phyloP scores from a whole-genome alignment of 1,139 yeast species.

The Hanseniaspora sp. region DNA sequence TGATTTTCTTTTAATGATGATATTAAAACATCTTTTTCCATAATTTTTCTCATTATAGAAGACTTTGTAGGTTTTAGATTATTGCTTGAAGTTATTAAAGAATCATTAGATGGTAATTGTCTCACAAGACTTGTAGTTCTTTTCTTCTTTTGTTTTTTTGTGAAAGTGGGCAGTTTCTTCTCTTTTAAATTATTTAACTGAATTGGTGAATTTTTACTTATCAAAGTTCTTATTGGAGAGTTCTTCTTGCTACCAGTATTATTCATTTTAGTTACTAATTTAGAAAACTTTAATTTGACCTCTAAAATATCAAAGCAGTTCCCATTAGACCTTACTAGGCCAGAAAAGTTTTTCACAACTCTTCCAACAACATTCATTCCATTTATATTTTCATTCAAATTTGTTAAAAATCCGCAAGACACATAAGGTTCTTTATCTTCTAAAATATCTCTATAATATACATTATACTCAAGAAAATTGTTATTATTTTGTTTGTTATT shows the following conservation, averaged over 20 bases:
- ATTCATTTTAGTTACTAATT: conserved; percentile 22
- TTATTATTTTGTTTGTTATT: background rate
- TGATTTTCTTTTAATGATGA: conserved; percentile 9
- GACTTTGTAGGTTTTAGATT: background rate
- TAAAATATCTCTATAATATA: conserved; percentile 60
- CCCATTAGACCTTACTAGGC: conserved; percentile 38
- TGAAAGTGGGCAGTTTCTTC: conserved; percentile 4
- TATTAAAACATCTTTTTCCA: conserved; percentile 10
- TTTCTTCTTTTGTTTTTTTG: conserved; percentile 16
- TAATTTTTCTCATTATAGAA: conserved; percentile 14
- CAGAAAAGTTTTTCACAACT: conserved; percentile 58
- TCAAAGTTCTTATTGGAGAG: conserved; percentile 5
- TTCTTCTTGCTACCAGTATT: background rate
- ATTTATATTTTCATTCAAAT: conserved; percentile 27
- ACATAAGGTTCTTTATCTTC: conserved; percentile 73
- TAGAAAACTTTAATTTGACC: conserved; percentile 47
- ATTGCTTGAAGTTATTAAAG: background rate
- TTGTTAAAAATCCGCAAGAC: conserved; percentile 54
- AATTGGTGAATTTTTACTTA: conserved; percentile 8
- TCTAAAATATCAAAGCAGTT: conserved; percentile 47
- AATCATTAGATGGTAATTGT: background rate
- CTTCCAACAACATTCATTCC: conserved; percentile 50
- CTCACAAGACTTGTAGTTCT: conserved; percentile 17
- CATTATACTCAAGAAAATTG: conserved; percentile 43
- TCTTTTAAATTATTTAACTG: background rate